These are phyloP conservation scores for Dillenia turbinata DNA, from an alignment of 164 flowering plant genomes.

Conservation along the genomic window DNA sequence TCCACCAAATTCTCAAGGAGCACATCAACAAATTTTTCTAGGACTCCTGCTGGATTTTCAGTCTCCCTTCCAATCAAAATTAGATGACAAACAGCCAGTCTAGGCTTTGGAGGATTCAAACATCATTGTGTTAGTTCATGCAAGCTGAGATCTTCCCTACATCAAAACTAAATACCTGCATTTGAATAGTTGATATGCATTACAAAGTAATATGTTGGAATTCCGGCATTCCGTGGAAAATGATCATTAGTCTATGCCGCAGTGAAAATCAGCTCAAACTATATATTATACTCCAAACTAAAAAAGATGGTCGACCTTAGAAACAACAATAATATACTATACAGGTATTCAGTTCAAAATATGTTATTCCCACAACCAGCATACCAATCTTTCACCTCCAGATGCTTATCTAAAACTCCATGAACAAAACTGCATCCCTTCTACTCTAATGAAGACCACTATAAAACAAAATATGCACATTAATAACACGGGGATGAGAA, in stretches of 20 bases:
- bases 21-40: slow-evolving; percentile 21
- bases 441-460: slow-evolving; percentile 12
- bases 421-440: slow-evolving; percentile 33
- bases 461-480: slow-evolving; percentile 33
- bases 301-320: not conserved
- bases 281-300: too few relatives aligned
- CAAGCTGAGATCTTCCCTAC: too few relatives aligned
- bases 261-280: too few relatives aligned
- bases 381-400: slow-evolving; percentile 8
- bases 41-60: not conserved
- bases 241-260: too few relatives aligned
- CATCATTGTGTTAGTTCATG: too few relatives aligned
- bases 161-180: too few relatives aligned
- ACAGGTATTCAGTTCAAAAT: slow-evolving; percentile 21
- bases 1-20: slow-evolving; percentile 7
- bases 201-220: too few relatives aligned
- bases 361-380: slow-evolving; percentile 12
- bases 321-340: slow-evolving; percentile 12
- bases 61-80: too few relatives aligned
- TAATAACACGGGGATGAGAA: slow-evolving; percentile 3
- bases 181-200: too few relatives aligned
- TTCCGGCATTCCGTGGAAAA: too few relatives aligned
- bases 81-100: too few relatives aligned
- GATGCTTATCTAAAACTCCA: slow-evolving; percentile 7
- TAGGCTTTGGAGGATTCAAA: too few relatives aligned